A percentile compares a stretch with the other conserved stretches of the same genome.
These are phyloP conservation scores for Lunularia cruciata DNA, from an alignment of 225 moss, liverwort and hornwort genomes.

Conservation along the genomic window DNA sequence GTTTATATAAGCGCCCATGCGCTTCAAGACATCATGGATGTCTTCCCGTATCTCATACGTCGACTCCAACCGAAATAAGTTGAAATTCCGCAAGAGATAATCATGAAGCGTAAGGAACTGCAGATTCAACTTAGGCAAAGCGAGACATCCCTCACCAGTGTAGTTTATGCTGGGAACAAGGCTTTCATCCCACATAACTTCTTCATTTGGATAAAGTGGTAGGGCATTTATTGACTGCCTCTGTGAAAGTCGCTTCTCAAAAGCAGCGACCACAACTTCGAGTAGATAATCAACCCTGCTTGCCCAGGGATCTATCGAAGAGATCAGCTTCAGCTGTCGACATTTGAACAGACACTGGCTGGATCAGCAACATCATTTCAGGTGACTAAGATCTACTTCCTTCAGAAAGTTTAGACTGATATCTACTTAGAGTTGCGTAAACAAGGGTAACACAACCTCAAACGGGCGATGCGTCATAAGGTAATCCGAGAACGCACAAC, in stretches of 20 bases:
- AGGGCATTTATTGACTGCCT: slow-evolving; percentile 92
- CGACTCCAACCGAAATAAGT: slow-evolving; percentile 88
- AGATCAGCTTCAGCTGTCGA: slow-evolving; percentile 66
- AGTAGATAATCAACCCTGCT: slow-evolving; percentile 68
- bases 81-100: slow-evolving; percentile 90
- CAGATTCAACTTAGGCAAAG: slow-evolving; percentile 81
- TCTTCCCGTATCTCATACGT: slow-evolving; percentile 96
- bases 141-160: slow-evolving; percentile 82
- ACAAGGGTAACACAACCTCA: too few species aligned
- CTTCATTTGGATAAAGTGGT: slow-evolving; percentile 95
- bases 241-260: slow-evolving; percentile 86
- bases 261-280: slow-evolving; percentile 75
- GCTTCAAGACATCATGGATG: slow-evolving; percentile 78
- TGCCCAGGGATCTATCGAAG: slow-evolving; percentile 70
- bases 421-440: too few species aligned
- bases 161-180: slow-evolving; percentile 94
- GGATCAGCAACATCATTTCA: too few species aligned
- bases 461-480: too few species aligned
- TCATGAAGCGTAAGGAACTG: slow-evolving; percentile 98
- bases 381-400: too few species aligned
- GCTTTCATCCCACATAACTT: slow-evolving; percentile 98
- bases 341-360: too few species aligned
- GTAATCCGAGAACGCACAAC: too few species aligned
- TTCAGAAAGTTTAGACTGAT: too few species aligned
- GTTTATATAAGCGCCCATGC: slow-evolving; percentile 80